Evolutionary conservation across 257 asterid genomes (phyloP).

Genomic region (Solanum ahanhuiri): DNA sequence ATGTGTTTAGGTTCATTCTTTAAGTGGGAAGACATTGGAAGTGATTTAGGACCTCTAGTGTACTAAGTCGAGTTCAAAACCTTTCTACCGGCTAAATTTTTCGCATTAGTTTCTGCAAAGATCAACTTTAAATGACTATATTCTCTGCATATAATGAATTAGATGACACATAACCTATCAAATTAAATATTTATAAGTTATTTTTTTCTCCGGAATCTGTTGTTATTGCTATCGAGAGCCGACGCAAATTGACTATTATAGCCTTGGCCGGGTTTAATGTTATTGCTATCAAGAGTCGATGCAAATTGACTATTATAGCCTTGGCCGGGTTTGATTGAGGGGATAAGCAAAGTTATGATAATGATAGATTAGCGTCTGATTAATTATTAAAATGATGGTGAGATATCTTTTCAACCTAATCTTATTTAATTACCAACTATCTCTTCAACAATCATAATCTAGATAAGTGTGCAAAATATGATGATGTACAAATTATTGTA

Average conservation of each 20-base stretch:
- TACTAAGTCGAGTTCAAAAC: too few relatives aligned
- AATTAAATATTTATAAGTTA: too few relatives aligned
- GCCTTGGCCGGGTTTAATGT: not conserved
- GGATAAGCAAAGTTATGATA: not conserved
- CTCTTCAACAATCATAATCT: not conserved
- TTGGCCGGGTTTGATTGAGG: not conserved
- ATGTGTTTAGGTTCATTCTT: not conserved
- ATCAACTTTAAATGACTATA: too few relatives aligned
- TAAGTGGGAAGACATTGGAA: not conserved
- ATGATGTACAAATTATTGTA: not conserved
- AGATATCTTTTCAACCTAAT: not conserved
- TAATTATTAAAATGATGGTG: not conserved
- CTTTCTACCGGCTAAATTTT: too few relatives aligned
- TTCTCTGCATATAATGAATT: not conserved
- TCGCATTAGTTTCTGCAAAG: fast-evolving
- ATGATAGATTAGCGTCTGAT: not conserved
- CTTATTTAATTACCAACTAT: not conserved
- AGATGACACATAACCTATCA: not conserved
- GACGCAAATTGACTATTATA: too few relatives aligned
- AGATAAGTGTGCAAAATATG: not conserved
- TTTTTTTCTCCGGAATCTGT: too few relatives aligned
- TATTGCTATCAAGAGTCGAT: not conserved
- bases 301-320: not conserved
- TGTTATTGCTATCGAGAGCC: too few relatives aligned
- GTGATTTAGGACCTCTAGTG: not conserved